Percentiles rank a stretch among this genome's conserved stretches.
These are phyloP conservation scores for Mycena sp. DNA, from an alignment of 1,284 basidiomycete species.

Conservation along the genomic window DNA sequence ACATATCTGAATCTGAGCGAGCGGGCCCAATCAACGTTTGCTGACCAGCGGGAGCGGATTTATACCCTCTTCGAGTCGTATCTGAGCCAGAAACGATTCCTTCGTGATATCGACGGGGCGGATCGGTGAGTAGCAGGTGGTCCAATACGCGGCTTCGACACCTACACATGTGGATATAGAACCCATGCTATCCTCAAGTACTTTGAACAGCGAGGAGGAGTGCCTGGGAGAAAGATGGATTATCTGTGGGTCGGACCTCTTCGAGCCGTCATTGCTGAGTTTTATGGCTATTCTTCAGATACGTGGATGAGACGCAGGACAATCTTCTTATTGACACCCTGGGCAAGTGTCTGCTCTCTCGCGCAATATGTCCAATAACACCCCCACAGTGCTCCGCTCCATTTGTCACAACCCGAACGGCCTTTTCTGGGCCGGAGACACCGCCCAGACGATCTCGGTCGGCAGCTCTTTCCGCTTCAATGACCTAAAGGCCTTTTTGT, in stretches of 20 bases:
- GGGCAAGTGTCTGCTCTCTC: neutral
- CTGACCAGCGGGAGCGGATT: slow-evolving; percentile 54
- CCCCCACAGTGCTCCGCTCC: slow-evolving; percentile 56
- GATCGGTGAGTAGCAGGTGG: slow-evolving; percentile 56
- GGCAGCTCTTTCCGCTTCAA: slow-evolving; percentile 79
- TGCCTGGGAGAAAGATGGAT: slow-evolving; percentile 58
- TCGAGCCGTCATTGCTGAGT: too few relatives aligned
- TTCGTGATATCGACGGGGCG: slow-evolving; percentile 65
- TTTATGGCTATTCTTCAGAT: too few relatives aligned
- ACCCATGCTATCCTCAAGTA: slow-evolving; percentile 61
- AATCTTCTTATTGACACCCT: slow-evolving; percentile 73
- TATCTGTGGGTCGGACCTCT: slow-evolving; percentile 58
- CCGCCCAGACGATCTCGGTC: slow-evolving; percentile 78
- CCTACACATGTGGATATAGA: slow-evolving; percentile 41
- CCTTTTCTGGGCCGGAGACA: slow-evolving; percentile 84
- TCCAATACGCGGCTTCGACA: neutral
- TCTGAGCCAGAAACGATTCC: slow-evolving; percentile 53
- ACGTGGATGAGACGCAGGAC: slow-evolving; percentile 80
- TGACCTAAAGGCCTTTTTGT: slow-evolving; percentile 74
- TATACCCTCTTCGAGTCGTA: slow-evolving; percentile 70
- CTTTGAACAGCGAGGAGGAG: slow-evolving; percentile 41
- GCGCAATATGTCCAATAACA: neutral
- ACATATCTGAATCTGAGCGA: slow-evolving; percentile 59
- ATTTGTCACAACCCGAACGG: slow-evolving; percentile 73
- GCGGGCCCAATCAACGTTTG: slow-evolving; percentile 64